Percentiles rank a stretch among this genome's conserved stretches.
Conservation (phyloP, 1,139 yeast genomes). For the Nakaseomyces delphensis region DNA sequence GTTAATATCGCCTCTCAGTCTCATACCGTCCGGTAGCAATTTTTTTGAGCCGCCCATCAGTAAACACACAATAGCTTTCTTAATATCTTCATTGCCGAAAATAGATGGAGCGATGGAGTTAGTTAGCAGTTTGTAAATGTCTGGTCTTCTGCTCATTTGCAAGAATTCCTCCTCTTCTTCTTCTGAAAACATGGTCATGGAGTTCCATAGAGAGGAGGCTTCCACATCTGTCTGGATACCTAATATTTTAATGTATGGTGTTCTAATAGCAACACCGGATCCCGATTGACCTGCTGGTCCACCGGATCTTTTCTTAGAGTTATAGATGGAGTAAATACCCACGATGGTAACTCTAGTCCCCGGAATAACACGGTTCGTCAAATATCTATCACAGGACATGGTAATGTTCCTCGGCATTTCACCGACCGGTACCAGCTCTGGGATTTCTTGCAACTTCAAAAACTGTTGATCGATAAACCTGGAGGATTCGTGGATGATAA, state of each 20-base stretch:
- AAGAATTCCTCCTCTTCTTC: conserved; percentile 91
- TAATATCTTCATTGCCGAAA: conserved; percentile 87
- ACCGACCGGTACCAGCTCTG: conserved; percentile 98
- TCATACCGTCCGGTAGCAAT: conserved; percentile 88
- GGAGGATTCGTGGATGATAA: conserved; percentile 88
- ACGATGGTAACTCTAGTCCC: conserved; percentile 89
- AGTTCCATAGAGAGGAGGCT: conserved; percentile 53
- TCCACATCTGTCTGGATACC: conserved; percentile 83
- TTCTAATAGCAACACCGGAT: conserved; percentile 73
- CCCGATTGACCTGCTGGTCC: conserved; percentile 16
- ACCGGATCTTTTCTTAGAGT: conserved; percentile 42
- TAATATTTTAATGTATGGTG: conserved; percentile 79
- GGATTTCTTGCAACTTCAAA: conserved; percentile 87
- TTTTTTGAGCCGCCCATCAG: conserved; percentile 93
- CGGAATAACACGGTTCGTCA: conserved; percentile 86
- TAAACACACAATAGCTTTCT: conserved; percentile 85
- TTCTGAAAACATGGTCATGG: conserved; percentile 58
- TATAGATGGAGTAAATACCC: conserved; percentile 89
- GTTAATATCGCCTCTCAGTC: conserved; percentile 94
- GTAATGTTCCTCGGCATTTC: conserved; percentile 95
- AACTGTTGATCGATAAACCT: conserved; percentile 90
- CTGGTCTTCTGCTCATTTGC: conserved; percentile 70
- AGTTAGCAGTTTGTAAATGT: conserved; percentile 77
- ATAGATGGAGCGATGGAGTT: conserved; percentile 93
- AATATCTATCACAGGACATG: conserved; percentile 79